phyloP scores from a whole-genome alignment of 768 basidiomycete species.

The Suillus placidus region DNA sequence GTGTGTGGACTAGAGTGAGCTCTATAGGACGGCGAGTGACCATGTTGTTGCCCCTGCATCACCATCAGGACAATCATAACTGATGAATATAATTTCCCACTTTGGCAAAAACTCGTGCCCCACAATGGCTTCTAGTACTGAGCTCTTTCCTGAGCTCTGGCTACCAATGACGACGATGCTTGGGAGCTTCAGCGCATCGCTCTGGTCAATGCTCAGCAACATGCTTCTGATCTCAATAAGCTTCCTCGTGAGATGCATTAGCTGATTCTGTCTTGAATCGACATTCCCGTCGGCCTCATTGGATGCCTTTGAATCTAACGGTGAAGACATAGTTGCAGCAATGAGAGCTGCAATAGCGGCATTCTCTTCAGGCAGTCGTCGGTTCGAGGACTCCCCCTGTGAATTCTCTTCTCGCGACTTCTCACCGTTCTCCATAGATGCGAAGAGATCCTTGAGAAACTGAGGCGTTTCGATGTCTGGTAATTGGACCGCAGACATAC shows the following conservation, averaged over 20 bases:
- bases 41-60: conserved; percentile 93
- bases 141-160: conserved; percentile 98
- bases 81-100: conserved; percentile 50
- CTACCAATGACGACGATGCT: conserved; percentile 98
- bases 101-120: conserved; percentile 98
- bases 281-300: conserved; percentile 35
- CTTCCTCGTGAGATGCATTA: conserved; percentile 92
- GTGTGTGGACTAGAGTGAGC: conserved; percentile 91
- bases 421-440: conserved; percentile 33
- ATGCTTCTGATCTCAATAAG: conserved; percentile 95
- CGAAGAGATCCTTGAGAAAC: conserved; percentile 69
- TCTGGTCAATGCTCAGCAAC: conserved; percentile 95
- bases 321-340: conserved; percentile 78
- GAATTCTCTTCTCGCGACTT: conserved; percentile 34
- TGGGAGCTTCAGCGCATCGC: conserved; percentile 89
- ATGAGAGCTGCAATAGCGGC: conserved; percentile 73
- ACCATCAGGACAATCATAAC: conserved; percentile 6
- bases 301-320: conserved; percentile 56
- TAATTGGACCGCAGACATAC: conserved; percentile 62
- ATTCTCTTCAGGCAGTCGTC: conserved; percentile 53
- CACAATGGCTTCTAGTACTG: conserved; percentile 95
- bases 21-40: conserved; percentile 98
- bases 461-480: conserved; percentile 59
- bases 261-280: conserved; percentile 69
- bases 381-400: conserved; percentile 38